Evolutionary conservation across 768 basidiomycete genomes (phyloP), one percentile per base, ranked within the genome.

Genomic region (Mycena kentingensis): DNA sequence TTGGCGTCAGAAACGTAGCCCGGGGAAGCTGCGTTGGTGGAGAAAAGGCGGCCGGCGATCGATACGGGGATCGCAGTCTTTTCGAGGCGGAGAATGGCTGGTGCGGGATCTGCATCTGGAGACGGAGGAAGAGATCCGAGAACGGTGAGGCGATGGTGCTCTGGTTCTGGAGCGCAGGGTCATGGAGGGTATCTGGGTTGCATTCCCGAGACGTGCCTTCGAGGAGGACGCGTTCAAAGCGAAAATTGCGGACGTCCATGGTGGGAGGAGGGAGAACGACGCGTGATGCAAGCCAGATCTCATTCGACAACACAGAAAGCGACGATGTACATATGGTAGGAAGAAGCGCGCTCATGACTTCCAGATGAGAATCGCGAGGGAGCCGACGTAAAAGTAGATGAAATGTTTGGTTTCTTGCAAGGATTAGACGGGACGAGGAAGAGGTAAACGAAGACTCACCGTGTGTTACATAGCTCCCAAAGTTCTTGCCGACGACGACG

Each of bases 401-500:
- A 98, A 98, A 69, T 97, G 90, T 72, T 94, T 95, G 60, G 93
- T 96, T 82, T 98, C 94, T 97, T 71, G 26, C 18, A 34, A 50
- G 25, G 39, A 29, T 38, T 34, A 31, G 29, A 51, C 45, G 41
- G 42, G 35, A 16, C 22, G 37, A n/a, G n/a, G n/a, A 21, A 52
- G 53, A 38, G n/a, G n/a, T n/a, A n/a, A n/a, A 46, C 18, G 37
- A 46, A 18, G 28, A 71, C 87, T 63, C 61, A 96, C 94, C 95
- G 66, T 97, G 95, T 38, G 95, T 97, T 36, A 98, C 95, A 68
- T 95, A 98, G 74, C 90, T 93, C 45, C 95, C 95, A 83, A 96
- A 98, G 77, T 98, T 97, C 80, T 96, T 98, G 55, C 96, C 96
- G 45, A 96, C 96, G 60, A 98, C 94, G 70, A 94, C 93, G 70